Base-by-base conservation (phyloP, 139 green algal genomes). In the Pycnococcus provasolii region DNA sequence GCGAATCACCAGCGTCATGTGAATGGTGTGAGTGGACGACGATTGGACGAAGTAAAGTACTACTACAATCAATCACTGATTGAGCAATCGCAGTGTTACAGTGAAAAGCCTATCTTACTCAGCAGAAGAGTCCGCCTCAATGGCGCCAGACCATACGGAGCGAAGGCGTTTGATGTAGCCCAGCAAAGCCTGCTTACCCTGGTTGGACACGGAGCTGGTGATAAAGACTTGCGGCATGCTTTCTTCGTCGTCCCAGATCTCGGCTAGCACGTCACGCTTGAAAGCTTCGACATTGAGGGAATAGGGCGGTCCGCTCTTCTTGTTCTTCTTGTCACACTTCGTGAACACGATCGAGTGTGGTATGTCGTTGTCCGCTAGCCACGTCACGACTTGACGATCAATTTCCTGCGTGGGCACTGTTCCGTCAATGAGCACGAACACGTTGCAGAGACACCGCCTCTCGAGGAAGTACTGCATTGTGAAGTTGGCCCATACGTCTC, bases 361-460 rank as follows among this genome's bases (percentile, higher is more conserved):
- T 43, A 95, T 76, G 13, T 83, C 70, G 57, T 68, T 67, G 2
- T 84, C 70, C 0, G 60, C 80, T 3, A 96, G 80, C 86, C 86
- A 94, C n/a, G 62, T 63, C 0, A 84, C 83, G 53, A 84, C 89
- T 42, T 88, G 76, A 39, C 94, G 42, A 69, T 96, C 90, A 0
- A 88, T 52, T 0, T 52, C 8, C 62, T 88, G 86, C 1, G 87
- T 84, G 2, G 85, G 80, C 50, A 96, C 87, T 71, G 70, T 86
- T 15, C 73, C 77, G 67, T 96, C 90, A 39, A 96, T 77, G 42
- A 96, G 79, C 62, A 95, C 74, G 51, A 96, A 68, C 42, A 95
- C 89, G 1, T 48, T 40, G 47, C 59, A 44, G 39, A 96, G 80
- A 8, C 73, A 92, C 26, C 76, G 61, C 46, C 90, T 73, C 37